These are phyloP conservation scores for Lyophyllum atratum DNA, from an alignment of 768 basidiomycete genomes.

Conservation along the genomic window DNA sequence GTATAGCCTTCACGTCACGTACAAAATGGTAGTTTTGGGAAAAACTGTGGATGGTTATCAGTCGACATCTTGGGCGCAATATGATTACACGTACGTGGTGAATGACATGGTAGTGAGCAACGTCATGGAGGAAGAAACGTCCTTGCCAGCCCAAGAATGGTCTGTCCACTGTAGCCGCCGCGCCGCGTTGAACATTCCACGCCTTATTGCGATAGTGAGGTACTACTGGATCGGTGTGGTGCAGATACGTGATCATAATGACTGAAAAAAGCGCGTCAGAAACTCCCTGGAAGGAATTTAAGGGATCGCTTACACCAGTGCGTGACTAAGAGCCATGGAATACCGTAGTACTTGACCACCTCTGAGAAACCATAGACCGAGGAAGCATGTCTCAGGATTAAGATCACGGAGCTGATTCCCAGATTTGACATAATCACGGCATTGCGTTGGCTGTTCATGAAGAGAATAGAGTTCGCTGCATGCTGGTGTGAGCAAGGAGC, in stretches of 20 bases:
- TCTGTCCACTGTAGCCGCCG: conserved; percentile 60
- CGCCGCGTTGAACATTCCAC: conserved; percentile 66
- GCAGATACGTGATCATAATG: conserved; percentile 62
- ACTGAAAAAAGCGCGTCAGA: no score
- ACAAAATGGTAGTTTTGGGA: conserved; percentile 64
- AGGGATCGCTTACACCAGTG: conserved; percentile 43
- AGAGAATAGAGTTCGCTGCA: conserved; percentile 56
- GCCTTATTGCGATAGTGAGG: conserved; percentile 59
- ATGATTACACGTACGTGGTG: conserved; percentile 46
- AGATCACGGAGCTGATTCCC: conserved; percentile 53
- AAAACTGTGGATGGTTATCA: conserved; percentile 42
- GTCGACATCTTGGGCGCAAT: not conserved
- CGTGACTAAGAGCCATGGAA: conserved; percentile 57
- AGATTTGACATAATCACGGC: conserved; percentile 59
- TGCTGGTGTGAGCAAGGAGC: not conserved
- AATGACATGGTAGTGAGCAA: conserved; percentile 63
- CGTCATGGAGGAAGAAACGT: conserved; percentile 65
- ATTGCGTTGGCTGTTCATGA: conserved; percentile 51
- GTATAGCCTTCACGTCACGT: conserved; percentile 12
- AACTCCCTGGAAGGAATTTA: not conserved
- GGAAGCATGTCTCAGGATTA: conserved; percentile 36
- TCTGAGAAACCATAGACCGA: conserved; percentile 36
- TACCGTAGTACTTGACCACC: conserved; percentile 50
- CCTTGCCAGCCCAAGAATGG: conserved; percentile 64
- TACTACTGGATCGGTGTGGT: conserved; percentile 60